A percentile compares a stretch with the other conserved stretches of the same genome.
These are phyloP conservation scores for Crepidotus variabilis DNA, from an alignment of 768 basidiomycete species.

Conservation along the genomic window DNA sequence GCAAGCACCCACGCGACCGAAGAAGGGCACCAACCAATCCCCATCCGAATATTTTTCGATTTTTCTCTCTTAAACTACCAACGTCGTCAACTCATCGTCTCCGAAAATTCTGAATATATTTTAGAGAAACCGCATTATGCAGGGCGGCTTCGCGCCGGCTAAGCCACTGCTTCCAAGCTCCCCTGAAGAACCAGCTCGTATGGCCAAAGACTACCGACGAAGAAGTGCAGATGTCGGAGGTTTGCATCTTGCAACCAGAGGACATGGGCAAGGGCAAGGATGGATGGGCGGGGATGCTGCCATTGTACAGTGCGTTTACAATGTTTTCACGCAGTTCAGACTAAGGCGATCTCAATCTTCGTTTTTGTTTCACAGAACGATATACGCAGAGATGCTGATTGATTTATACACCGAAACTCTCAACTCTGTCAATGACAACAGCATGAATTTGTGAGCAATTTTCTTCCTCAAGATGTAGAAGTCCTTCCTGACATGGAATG, in stretches of 20 bases:
- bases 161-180: conserved; percentile 1
- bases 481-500: not conserved
- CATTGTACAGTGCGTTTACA: conserved; percentile 43
- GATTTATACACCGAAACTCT: conserved; percentile 84
- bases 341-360: too few relatives aligned
- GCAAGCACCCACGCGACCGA: conserved; percentile 36
- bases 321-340: conserved; percentile 4
- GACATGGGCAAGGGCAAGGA: conserved; percentile 60
- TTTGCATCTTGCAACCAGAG: conserved; percentile 71
- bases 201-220: conserved; percentile 32
- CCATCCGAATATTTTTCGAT: conserved; percentile 15
- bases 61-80: conserved; percentile 13
- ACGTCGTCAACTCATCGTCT: conserved; percentile 7
- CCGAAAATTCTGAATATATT: not conserved
- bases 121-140: not conserved
- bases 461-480: conserved; percentile 2
- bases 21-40: conserved; percentile 18
- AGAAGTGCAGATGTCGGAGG: conserved; percentile 90
- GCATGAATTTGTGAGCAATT: conserved; percentile 37
- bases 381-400: conserved; percentile 78
- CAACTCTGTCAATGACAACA: conserved; percentile 61
- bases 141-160: not conserved
- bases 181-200: conserved; percentile 1
- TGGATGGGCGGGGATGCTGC: conserved; percentile 56
- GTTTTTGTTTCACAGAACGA: conserved; percentile 31